Conservation (phyloP, 257 asterid species). For the Solanum chaucha region DNA sequence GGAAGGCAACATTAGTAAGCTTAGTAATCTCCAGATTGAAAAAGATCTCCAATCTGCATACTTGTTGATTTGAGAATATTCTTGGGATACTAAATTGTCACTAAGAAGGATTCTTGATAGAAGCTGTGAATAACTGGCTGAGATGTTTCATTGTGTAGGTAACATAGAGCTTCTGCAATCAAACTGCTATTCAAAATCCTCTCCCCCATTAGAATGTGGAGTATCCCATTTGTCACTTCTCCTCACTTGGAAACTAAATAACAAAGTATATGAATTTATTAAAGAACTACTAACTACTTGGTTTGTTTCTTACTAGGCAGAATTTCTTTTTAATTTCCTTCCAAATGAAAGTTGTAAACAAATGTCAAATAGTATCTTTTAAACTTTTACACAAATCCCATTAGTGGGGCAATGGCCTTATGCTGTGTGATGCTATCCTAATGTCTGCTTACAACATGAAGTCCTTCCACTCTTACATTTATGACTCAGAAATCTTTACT, state of each 20-base stretch:
- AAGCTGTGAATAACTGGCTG: neutral
- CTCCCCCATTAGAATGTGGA: neutral
- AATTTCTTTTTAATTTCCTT: neutral
- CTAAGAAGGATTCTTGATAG: neutral
- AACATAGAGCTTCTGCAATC: neutral
- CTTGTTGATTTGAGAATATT: neutral
- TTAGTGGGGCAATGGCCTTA: neutral
- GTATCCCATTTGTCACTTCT: neutral
- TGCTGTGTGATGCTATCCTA: neutral
- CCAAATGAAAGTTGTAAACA: neutral
- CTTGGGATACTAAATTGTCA: neutral
- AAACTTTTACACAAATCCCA: neutral
- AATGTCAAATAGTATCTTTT: neutral
- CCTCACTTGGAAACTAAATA: neutral
- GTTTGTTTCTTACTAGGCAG: neutral
- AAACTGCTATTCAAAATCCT: neutral
- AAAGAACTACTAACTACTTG: neutral
- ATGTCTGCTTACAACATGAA: neutral
- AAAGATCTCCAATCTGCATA: neutral
- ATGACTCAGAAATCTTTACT: neutral
- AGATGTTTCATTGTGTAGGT: neutral
- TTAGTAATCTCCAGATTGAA: neutral
- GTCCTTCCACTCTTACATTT: neutral
- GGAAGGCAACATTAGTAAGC: neutral
- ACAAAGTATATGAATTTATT: neutral